A percentile compares a stretch with the other conserved stretches of the same genome.
These are phyloP conservation scores for Grosmannia penicillata DNA, from an alignment of 2,329 filamentous ascomycete species.

Conservation along the genomic window DNA sequence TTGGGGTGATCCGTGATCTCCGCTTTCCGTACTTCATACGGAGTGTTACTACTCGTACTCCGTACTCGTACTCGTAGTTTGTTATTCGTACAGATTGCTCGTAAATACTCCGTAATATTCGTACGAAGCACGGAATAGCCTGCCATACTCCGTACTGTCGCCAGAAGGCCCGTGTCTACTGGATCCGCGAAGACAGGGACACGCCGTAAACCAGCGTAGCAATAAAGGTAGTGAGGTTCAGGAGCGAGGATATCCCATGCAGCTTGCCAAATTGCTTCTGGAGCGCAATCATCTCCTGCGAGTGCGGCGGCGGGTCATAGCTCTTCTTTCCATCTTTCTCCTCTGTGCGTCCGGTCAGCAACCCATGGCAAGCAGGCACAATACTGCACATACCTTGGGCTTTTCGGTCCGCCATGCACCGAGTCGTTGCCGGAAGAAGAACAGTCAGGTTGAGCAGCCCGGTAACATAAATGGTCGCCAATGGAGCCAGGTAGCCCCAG, in stretches of 20 bases:
- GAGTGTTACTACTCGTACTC: too few relatives aligned
- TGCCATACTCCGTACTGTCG: too few relatives aligned
- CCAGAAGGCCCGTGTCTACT: constrained; percentile 22
- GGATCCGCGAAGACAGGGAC: constrained; percentile 49
- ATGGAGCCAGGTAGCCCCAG: constrained; percentile 50
- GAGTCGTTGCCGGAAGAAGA: constrained; percentile 61
- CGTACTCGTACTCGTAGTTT: too few relatives aligned
- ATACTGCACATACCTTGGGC: constrained; percentile 49
- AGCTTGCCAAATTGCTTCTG: constrained; percentile 67
- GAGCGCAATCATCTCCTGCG: constrained; percentile 64
- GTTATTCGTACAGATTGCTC: too few relatives aligned
- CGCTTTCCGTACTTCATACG: too few relatives aligned
- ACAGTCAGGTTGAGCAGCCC: constrained; percentile 56
- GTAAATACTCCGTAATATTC: too few relatives aligned
- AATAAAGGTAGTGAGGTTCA: constrained; percentile 60
- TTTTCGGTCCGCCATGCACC: constrained; percentile 60
- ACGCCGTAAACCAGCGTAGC: constrained; percentile 66
- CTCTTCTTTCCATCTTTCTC: constrained; percentile 80
- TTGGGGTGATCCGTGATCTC: too few relatives aligned
- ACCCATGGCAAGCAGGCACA: background rate
- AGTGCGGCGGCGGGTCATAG: constrained; percentile 66
- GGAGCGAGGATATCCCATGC: constrained; percentile 66
- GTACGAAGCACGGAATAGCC: too few relatives aligned
- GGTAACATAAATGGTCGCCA: constrained; percentile 55
- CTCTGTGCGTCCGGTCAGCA: constrained; percentile 30